A percentile compares a stretch with the other conserved stretches of the same genome.
These are phyloP conservation scores for Cordyceps tenuipes DNA, from an alignment of 2,329 filamentous ascomycete genomes.

Conservation along the genomic window DNA sequence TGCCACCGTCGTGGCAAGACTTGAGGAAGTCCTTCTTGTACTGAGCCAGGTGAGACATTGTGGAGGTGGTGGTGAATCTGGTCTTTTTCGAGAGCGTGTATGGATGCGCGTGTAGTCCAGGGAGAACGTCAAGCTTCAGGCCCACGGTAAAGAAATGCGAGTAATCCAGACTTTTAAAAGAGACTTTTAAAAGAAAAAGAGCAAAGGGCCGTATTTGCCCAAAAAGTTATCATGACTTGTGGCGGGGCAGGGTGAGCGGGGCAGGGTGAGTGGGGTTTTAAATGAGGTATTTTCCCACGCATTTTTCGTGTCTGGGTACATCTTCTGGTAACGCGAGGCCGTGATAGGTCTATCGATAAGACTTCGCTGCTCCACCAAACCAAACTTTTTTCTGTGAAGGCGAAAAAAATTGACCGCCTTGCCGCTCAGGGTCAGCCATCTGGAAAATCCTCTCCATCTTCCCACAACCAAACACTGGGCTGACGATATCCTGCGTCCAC, in stretches of 20 bases:
- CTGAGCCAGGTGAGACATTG: conserved; percentile 40
- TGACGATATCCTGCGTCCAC: conserved; percentile 7
- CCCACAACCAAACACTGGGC: conserved; percentile 7
- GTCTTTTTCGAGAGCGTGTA: background rate
- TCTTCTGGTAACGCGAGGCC: background rate
- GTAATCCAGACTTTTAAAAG: background rate
- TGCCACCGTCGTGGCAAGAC: conserved; percentile 57
- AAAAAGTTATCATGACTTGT: conserved; percentile 1
- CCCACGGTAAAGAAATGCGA: background rate
- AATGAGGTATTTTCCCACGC: background rate
- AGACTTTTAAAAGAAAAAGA: background rate
- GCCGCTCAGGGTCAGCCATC: conserved; percentile 5
- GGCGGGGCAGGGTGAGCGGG: conserved; percentile 4
- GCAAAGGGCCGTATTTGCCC: background rate
- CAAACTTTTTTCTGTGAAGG: conserved; percentile 9
- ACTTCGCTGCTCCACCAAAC: conserved; percentile 8
- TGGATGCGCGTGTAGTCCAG: background rate
- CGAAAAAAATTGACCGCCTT: conserved; percentile 26
- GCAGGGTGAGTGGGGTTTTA: background rate
- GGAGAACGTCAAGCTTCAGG: background rate
- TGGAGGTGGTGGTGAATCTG: conserved; percentile 17
- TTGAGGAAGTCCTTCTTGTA: conserved; percentile 69
- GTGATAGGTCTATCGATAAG: conserved; percentile 20
- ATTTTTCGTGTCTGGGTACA: background rate
- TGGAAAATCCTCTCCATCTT: conserved; percentile 13